Conservation (phyloP, 2,329 filamentous ascomycete genomes). For the Endocalyx cinctus region DNA sequence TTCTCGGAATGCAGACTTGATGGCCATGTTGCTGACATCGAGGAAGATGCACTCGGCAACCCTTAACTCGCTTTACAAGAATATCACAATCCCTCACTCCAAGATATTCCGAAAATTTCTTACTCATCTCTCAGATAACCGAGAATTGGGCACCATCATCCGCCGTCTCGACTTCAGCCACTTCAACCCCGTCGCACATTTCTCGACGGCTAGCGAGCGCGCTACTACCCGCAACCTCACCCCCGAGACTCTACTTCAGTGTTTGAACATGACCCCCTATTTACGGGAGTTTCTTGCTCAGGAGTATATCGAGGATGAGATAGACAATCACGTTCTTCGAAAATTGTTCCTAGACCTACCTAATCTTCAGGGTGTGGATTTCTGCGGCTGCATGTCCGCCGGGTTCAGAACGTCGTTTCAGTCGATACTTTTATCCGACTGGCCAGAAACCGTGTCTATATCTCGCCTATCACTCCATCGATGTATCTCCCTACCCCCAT, state of each 20-base stretch:
- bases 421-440: conserved; percentile 46
- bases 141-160: conserved; percentile 68
- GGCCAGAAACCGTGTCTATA: conserved; percentile 54
- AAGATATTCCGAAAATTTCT: conserved; percentile 80
- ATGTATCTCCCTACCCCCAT: conserved; percentile 64
- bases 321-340: conserved; percentile 61
- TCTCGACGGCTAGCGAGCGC: conserved; percentile 70
- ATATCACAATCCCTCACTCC: conserved; percentile 79
- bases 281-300: conserved; percentile 75
- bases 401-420: conserved; percentile 63
- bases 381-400: conserved; percentile 69
- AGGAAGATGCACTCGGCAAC: conserved; percentile 68
- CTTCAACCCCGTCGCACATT: conserved; percentile 75
- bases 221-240: conserved; percentile 72
- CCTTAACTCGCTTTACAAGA: conserved; percentile 68
- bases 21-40: conserved; percentile 73
- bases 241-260: conserved; percentile 65
- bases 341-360: conserved; percentile 68
- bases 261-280: conserved; percentile 66
- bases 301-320: conserved; percentile 75
- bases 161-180: conserved; percentile 79
- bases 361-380: conserved; percentile 64
- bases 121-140: conserved; percentile 61
- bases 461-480: conserved; percentile 72
- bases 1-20: conserved; percentile 72